Evolutionary conservation across 2,329 filamentous ascomycete species (phyloP).

Genomic region (Talaromyces amestolkiae): DNA sequence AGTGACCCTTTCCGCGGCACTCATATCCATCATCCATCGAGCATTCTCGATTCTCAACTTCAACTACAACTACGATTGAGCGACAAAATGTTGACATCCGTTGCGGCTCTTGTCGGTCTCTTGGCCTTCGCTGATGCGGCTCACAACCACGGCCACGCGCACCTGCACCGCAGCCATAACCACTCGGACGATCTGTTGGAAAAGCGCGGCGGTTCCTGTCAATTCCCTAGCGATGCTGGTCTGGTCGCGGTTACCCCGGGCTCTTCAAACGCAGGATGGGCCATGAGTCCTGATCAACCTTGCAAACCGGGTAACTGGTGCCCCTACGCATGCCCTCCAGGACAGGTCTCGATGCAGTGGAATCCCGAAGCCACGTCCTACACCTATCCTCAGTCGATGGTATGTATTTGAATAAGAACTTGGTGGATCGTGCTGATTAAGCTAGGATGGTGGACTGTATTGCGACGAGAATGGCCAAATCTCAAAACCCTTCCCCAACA

Average conservation of each 20-base stretch:
- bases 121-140: constrained; percentile 37
- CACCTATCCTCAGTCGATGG: constrained; percentile 68
- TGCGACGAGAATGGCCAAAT: constrained; percentile 66
- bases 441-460: constrained; percentile 69
- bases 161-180: constrained; percentile 27
- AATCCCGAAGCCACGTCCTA: constrained; percentile 66
- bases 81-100: constrained; percentile 36
- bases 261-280: constrained; percentile 69
- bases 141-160: constrained; percentile 33
- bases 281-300: constrained; percentile 71
- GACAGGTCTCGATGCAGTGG: constrained; percentile 78
- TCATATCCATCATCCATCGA: constrained; percentile 16
- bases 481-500: constrained; percentile 65
- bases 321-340: constrained; percentile 72
- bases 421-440: constrained; percentile 13
- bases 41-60: background rate
- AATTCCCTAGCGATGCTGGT: constrained; percentile 65
- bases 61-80: background rate
- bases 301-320: constrained; percentile 69
- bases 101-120: constrained; percentile 38
- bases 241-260: constrained; percentile 66
- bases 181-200: constrained; percentile 29
- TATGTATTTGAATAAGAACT: constrained; percentile 33
- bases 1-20: background rate
- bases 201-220: constrained; percentile 59